Percentiles rank a stretch among this genome's conserved stretches.
These are phyloP conservation scores for Saccharomycopsis vini DNA, from an alignment of 805 yeast genomes.

Conservation along the genomic window DNA sequence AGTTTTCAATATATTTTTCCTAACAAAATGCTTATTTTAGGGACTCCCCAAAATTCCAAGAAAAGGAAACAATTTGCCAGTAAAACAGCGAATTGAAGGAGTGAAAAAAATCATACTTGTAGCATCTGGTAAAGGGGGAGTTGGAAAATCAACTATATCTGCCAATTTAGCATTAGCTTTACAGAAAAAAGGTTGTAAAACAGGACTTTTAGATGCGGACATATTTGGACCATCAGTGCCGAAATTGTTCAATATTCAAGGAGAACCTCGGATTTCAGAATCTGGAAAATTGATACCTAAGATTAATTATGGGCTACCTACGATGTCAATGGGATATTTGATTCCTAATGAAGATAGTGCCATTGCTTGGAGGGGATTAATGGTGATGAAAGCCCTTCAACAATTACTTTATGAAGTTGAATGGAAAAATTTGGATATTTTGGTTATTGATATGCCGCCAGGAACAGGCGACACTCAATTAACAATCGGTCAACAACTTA, in stretches of 20 bases:
- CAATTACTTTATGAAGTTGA: slow-evolving; percentile 77
- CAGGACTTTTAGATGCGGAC: slow-evolving; percentile 73
- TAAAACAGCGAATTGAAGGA: slow-evolving; percentile 46
- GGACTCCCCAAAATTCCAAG: slow-evolving; percentile 32
- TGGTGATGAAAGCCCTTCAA: slow-evolving; percentile 81
- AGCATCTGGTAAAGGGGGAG: slow-evolving; percentile 89
- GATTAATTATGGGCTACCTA: slow-evolving; percentile 62
- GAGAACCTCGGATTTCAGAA: slow-evolving; percentile 52
- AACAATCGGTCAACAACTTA: slow-evolving; percentile 70
- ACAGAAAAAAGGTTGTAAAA: slow-evolving; percentile 41
- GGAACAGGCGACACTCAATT: slow-evolving; percentile 87
- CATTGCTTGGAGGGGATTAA: slow-evolving; percentile 77
- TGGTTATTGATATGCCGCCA: slow-evolving; percentile 82
- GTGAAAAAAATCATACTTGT: slow-evolving; percentile 58
- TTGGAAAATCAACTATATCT: slow-evolving; percentile 82
- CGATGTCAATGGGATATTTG: slow-evolving; percentile 87
- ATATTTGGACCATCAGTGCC: slow-evolving; percentile 84
- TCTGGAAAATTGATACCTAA: slow-evolving; percentile 56
- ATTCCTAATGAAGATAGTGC: slow-evolving; percentile 57
- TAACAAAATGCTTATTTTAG: slow-evolving; percentile 25
- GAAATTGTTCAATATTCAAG: slow-evolving; percentile 52
- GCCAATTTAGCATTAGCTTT: slow-evolving; percentile 62
- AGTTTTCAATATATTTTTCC: not conserved
- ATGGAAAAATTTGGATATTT: slow-evolving; percentile 59
- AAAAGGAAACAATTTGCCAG: slow-evolving; percentile 27